Conservation (phyloP, 1,139 yeast species). For the Candida sp. region DNA sequence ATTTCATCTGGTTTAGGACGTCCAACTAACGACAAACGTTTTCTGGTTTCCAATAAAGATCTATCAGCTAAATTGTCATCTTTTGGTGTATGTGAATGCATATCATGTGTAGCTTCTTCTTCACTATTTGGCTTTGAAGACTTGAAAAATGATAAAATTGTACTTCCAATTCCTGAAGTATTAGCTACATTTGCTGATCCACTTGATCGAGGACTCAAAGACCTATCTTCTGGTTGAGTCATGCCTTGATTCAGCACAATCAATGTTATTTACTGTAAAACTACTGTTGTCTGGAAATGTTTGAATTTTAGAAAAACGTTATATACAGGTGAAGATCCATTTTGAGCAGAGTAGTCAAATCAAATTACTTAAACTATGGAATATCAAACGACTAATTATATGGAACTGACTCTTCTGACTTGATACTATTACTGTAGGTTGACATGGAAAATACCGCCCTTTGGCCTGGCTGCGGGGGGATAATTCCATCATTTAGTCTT, state of each 20-base stretch:
- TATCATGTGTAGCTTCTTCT: neutral
- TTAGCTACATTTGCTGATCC: neutral
- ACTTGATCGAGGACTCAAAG: slow-evolving; percentile 2
- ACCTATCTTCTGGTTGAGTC: neutral
- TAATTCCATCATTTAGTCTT: slow-evolving; percentile 17
- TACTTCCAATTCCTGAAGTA: neutral
- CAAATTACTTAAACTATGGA: too few species aligned
- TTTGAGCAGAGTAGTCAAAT: neutral
- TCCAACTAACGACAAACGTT: slow-evolving; percentile 25
- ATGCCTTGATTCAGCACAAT: neutral
- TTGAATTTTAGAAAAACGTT: neutral
- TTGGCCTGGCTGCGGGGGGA: slow-evolving; percentile 2
- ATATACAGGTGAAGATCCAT: neutral
- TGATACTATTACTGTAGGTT: slow-evolving; percentile 7
- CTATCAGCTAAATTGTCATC: neutral
- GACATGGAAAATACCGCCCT: slow-evolving; percentile 7
- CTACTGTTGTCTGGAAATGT: neutral
- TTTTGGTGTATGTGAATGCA: neutral
- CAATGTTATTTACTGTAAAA: neutral
- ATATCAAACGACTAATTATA: neutral
- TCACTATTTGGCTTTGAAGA: neutral
- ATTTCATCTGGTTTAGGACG: slow-evolving; percentile 17
- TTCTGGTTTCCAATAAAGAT: slow-evolving; percentile 16
- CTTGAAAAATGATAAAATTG: slow-evolving; percentile 1
- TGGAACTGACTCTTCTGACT: slow-evolving; percentile 1